These are phyloP conservation scores for Rubia peregrina DNA, from an alignment of 305 asterid genomes.

Conservation along the genomic window DNA sequence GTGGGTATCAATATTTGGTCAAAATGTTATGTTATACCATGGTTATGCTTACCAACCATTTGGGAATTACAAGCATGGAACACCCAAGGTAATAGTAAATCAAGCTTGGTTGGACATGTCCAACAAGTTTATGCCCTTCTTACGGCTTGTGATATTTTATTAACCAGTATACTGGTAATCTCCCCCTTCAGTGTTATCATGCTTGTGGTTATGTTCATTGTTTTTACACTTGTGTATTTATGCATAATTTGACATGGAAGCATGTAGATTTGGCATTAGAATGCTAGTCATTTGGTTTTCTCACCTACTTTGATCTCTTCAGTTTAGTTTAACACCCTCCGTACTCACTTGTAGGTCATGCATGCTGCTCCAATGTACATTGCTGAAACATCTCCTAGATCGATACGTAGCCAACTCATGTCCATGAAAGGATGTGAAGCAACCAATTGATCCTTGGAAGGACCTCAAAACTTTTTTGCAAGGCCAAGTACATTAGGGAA, in stretches of 20 bases:
- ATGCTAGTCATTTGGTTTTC: neutral
- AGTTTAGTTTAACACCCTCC: neutral
- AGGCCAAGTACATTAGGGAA: too few relatives aligned
- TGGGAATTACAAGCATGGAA: slow-evolving; percentile 74
- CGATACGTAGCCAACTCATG: slow-evolving; percentile 76
- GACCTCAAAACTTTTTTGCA: too few relatives aligned
- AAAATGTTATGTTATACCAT: neutral
- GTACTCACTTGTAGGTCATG: slow-evolving; percentile 57
- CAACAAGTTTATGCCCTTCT: slow-evolving; percentile 90
- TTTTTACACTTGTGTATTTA: neutral
- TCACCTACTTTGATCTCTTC: neutral
- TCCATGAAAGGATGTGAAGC: slow-evolving; percentile 48
- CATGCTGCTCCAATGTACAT: slow-evolving; percentile 99
- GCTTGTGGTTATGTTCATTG: neutral
- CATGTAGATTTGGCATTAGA: neutral
- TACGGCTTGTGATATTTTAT: slow-evolving; percentile 71
- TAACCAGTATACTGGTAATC: slow-evolving; percentile 77
- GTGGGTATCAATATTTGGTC: neutral
- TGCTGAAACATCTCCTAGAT: slow-evolving; percentile 92
- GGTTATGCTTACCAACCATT: neutral
- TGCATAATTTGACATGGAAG: neutral
- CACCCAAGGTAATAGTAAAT: slow-evolving; percentile 67
- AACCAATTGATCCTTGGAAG: too few relatives aligned
- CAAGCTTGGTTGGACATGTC: slow-evolving; percentile 75
- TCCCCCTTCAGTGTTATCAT: neutral